Evolutionary conservation across 768 basidiomycete species (phyloP), one percentile per base, ranked within the genome.

Genomic region (Suillus ampliporus): DNA sequence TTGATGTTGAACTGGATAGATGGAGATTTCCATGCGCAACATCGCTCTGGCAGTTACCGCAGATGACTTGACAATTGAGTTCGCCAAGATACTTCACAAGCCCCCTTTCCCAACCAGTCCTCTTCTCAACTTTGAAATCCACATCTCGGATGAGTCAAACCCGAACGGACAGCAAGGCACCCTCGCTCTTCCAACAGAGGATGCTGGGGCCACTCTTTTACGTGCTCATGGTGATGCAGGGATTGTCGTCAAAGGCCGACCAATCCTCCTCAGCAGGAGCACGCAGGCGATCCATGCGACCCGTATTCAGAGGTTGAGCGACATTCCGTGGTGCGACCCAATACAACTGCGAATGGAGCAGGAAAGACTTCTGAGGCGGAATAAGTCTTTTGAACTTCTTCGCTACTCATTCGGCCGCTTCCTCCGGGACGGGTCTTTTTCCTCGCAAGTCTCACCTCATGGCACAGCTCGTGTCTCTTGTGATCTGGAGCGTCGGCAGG

Each of bases 351-450:
- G 26, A 53, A 34, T 23, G 10, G 70, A 76, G 57, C 71, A 58
- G 51, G 72, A 73, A 64, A 48, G 13, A 26, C 68, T 71, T 52
- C 63, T 71, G 9, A 58, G 5, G 2, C 48, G 68, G 19, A 68
- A 72, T 0, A 67, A 43, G 43, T 65, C 73, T 2, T 70, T 68
- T 35, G 17, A 17, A 0, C 72, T 79, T 31, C 43, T 38, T 2
- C 66, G 66, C 14, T 79, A 69, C 34, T 71, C 71, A 4, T 79
- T 79, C 48, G 79, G 79, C 3, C 79, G 72, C 15, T 77, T 80
- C 57, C 76, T 76, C 28, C 15, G 48, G 6, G 77, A 80, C 31
- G 77, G 74, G 1, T 65, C 72, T 4, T 80, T 80, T 62, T 74
- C 77, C n/a, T 64, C 73, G 7, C 76, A 77, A 54, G 65, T 71